Conservation (phyloP, 768 basidiomycete genomes). For the Leccinum rimulosum region DNA sequence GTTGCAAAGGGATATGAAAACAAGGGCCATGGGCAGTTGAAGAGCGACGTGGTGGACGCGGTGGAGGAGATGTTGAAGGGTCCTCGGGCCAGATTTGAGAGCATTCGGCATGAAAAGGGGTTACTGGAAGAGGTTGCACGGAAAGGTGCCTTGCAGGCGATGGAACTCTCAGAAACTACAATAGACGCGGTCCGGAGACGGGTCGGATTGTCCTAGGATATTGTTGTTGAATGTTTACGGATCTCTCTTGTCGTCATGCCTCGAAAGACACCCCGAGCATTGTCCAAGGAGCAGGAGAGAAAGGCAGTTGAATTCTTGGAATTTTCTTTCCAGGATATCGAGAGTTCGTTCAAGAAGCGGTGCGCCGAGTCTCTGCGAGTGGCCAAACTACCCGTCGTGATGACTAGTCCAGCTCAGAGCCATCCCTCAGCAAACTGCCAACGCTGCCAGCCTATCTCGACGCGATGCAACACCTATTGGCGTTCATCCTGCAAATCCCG, state of each 20-base stretch:
- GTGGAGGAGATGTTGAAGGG: too few relatives aligned
- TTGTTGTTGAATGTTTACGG: neutral
- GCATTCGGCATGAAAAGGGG: too few relatives aligned
- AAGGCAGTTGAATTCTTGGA: constrained; percentile 65
- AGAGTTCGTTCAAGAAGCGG: constrained; percentile 76
- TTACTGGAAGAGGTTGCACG: too few relatives aligned
- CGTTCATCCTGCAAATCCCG: constrained; percentile 61
- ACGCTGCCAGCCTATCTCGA: constrained; percentile 61
- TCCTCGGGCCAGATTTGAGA: too few relatives aligned
- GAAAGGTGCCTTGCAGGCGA: too few relatives aligned
- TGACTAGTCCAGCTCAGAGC: constrained; percentile 20
- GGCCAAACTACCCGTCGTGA: neutral
- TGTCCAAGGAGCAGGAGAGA: constrained; percentile 59
- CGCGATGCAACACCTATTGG: constrained; percentile 53
- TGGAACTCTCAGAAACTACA: too few relatives aligned
- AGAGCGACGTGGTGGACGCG: too few relatives aligned
- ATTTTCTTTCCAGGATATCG: constrained; percentile 59
- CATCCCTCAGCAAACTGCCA: constrained; percentile 47
- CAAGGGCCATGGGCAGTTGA: too few relatives aligned
- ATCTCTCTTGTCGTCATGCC: neutral
- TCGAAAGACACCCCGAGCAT: constrained; percentile 22
- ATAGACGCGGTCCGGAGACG: too few relatives aligned
- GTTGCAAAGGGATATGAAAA: too few relatives aligned
- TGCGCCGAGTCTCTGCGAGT: constrained; percentile 32
- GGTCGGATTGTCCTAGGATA: too few relatives aligned